Percentiles rank a stretch among this genome's conserved stretches.
These are phyloP conservation scores for Cytospora chrysosperma DNA, from an alignment of 2,329 filamentous ascomycete genomes.

Conservation along the genomic window DNA sequence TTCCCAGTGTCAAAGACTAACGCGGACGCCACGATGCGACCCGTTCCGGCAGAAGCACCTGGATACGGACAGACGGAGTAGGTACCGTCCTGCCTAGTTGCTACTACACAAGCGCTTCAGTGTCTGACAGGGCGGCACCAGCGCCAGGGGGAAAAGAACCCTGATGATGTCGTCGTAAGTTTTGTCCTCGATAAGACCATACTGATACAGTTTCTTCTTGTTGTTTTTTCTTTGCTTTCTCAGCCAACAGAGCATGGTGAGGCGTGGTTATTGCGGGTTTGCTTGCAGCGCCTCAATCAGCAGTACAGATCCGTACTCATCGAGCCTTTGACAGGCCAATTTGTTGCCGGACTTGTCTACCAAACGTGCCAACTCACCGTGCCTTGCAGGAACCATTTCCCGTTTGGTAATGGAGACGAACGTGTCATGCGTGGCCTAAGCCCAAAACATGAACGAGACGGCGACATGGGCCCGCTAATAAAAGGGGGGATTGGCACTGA, in stretches of 20 bases:
- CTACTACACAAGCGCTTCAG: background rate
- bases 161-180: background rate
- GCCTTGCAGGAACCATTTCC: slow-evolving; percentile 15
- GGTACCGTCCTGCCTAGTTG: background rate
- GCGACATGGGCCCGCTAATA: slow-evolving; percentile 7
- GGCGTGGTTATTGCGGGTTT: background rate
- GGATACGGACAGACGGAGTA: too few relatives aligned
- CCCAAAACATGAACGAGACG: background rate
- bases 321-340: background rate
- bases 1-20: background rate
- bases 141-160: slow-evolving; percentile 8
- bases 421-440: slow-evolving; percentile 13
- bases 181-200: background rate
- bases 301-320: background rate
- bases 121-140: slow-evolving; percentile 15
- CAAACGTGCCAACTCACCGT: slow-evolving; percentile 13
- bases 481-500: slow-evolving; percentile 16
- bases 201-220: too few relatives aligned
- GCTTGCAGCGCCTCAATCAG: background rate
- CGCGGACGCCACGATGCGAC: slow-evolving; percentile 9
- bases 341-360: background rate
- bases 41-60: slow-evolving; percentile 16
- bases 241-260: background rate
- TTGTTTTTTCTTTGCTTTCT: background rate
- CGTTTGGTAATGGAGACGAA: background rate